Evolutionary conservation across 805 yeast species (phyloP).

Genomic region (Pichia thaimueangensis): DNA sequence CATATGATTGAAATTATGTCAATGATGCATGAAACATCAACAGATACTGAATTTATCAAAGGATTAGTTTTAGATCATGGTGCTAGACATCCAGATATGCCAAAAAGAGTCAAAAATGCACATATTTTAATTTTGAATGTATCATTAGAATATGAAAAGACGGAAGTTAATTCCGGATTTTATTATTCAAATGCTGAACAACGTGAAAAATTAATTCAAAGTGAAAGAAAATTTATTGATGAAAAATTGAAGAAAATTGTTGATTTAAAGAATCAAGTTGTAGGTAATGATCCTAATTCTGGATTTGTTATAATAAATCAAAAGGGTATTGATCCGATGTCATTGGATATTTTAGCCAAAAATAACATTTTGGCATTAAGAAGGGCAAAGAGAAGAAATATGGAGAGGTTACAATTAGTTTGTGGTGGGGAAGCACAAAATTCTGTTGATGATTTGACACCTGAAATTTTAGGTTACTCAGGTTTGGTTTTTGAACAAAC

Average conservation of each 20-base stretch:
- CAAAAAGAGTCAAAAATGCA: conserved; percentile 78
- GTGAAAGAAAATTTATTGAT: conserved; percentile 92
- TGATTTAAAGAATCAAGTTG: conserved; percentile 87
- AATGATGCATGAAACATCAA: conserved; percentile 88
- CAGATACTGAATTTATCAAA: conserved; percentile 73
- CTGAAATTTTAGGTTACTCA: conserved; percentile 76
- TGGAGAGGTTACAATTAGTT: conserved; percentile 95
- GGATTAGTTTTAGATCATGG: conserved; percentile 97
- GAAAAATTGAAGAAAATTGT: conserved; percentile 86
- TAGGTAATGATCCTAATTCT: conserved; percentile 62
- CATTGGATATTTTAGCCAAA: conserved; percentile 87
- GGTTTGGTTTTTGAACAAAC: conserved; percentile 89
- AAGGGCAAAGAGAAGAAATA: conserved; percentile 97
- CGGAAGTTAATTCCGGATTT: conserved; percentile 95
- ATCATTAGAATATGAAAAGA: conserved; percentile 92
- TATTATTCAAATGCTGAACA: conserved; percentile 94
- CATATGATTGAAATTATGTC: conserved; percentile 98
- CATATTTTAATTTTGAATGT: conserved; percentile 84
- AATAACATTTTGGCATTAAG: conserved; percentile 90
- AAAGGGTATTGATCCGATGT: conserved; percentile 98
- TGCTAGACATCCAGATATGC: conserved; percentile 99
- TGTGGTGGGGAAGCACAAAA: conserved; percentile 98
- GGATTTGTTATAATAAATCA: conserved; percentile 95
- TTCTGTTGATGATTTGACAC: conserved; percentile 86
- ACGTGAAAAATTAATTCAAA: conserved; percentile 87